These are phyloP conservation scores for Arabidopsis suecica DNA, from an alignment of 345 rosid genomes.

Conservation along the genomic window DNA sequence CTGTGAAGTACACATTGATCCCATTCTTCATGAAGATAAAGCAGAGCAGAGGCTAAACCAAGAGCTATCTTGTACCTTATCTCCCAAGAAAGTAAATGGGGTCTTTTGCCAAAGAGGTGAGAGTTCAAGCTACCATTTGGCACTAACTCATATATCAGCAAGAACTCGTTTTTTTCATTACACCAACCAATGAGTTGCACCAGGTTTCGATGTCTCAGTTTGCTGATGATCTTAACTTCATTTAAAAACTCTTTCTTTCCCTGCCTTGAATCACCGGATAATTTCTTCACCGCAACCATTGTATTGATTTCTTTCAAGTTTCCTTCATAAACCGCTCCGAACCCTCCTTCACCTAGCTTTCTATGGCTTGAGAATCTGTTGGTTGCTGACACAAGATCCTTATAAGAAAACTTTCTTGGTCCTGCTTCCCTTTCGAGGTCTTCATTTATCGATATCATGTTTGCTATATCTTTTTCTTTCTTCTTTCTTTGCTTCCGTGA, in stretches of 20 bases:
- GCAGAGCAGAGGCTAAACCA: constrained; percentile 48
- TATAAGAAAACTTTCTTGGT: constrained; percentile 46
- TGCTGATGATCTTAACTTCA: constrained; percentile 49
- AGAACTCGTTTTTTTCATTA: constrained; percentile 44
- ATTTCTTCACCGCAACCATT: constrained; percentile 50
- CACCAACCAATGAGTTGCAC: constrained; percentile 58
- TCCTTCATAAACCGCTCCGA: constrained; percentile 53
- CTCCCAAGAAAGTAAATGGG: constrained; percentile 39
- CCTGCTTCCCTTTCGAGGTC: constrained; percentile 54
- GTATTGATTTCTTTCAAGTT: constrained; percentile 31
- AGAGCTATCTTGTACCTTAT: constrained; percentile 42
- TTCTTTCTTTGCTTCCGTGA: constrained; percentile 9
- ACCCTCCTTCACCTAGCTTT: constrained; percentile 56
- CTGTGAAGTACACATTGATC: constrained; percentile 53
- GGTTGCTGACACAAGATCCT: constrained; percentile 49
- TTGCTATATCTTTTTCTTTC: neutral
- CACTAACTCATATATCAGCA: constrained; percentile 50
- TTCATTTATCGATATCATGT: constrained; percentile 40
- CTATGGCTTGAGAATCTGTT: constrained; percentile 42
- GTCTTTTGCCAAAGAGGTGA: constrained; percentile 41
- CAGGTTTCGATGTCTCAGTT: constrained; percentile 48
- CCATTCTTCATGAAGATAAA: constrained; percentile 56
- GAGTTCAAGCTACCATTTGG: constrained; percentile 49
- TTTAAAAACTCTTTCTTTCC: constrained; percentile 51
- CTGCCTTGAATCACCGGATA: constrained; percentile 46